Evolutionary conservation across 306 rosid species (phyloP), one percentile per base, ranked within the genome.

Genomic region (Corylus americana): DNA sequence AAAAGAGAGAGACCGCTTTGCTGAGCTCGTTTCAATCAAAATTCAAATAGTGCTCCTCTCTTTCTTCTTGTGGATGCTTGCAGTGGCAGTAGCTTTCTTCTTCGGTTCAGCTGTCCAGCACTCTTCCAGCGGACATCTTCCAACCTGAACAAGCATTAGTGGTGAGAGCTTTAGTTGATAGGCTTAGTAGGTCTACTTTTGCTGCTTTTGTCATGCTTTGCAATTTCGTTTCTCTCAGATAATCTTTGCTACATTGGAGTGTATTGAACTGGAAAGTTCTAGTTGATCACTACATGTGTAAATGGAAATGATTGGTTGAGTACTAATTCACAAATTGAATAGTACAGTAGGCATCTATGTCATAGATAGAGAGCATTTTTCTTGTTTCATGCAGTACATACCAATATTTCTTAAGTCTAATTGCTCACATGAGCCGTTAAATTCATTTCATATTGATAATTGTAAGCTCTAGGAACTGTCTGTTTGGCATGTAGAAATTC

Each of bases 21-120:
- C 69, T 73, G 74, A 81, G 55, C 75, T 78, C 25, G 66, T 88
- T 69, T 74, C 83, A 0, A 62, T 42, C 22, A 86, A 86, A 86
- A 79, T 18, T 4, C 83, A 22, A 8, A 70, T 91, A 35, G 49
- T 84, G 76, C 78, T 77, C 70, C 39, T 80, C 1, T 81, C 78
- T 69, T 45, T 82, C 81, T 71, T 92, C 20, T 55, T 88, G 74
- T 88, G 86, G 92, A 74, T 93, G 50, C 39, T 88, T 29, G 85
- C 76, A 61, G 75, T 86, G 74, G 81, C 69, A 7, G 76, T 70
- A 20, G 44, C 58, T 29, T 64, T 86, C 83, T 71, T 88, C 81
- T 75, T 85, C 74, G 29, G 79, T 70, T 80, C 87, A 71, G 89
- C 79, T 59, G 18, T 5, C 37, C 68, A 44, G 67, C 69, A 77